Conservation (phyloP, 768 basidiomycete genomes). For the Pholiota molesta region DNA sequence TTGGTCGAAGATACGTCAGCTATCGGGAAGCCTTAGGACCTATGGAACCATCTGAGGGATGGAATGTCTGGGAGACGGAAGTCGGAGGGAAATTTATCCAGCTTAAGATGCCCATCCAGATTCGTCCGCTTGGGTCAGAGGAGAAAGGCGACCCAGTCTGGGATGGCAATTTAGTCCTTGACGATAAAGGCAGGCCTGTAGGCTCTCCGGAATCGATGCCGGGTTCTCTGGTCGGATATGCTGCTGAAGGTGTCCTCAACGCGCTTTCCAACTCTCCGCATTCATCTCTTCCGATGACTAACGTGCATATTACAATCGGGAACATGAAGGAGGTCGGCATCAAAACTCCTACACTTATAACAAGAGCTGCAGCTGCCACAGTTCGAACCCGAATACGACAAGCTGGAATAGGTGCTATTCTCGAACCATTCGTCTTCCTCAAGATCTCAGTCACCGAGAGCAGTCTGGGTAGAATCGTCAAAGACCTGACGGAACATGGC, state of each 20-base stretch:
- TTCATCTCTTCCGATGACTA: slow-evolving; percentile 71
- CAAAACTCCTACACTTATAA: slow-evolving; percentile 52
- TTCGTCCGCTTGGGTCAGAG: slow-evolving; percentile 54
- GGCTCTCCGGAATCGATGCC: slow-evolving; percentile 52
- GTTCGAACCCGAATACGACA: slow-evolving; percentile 63
- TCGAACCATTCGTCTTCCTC: slow-evolving; percentile 78
- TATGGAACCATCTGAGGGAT: slow-evolving; percentile 29
- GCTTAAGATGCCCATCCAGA: slow-evolving; percentile 54
- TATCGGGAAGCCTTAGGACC: slow-evolving; percentile 68
- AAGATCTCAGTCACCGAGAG: slow-evolving; percentile 71
- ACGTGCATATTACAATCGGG: slow-evolving; percentile 58
- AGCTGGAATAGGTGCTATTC: slow-evolving; percentile 70
- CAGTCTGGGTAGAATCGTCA: slow-evolving; percentile 74
- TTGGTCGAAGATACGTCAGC: slow-evolving; percentile 77
- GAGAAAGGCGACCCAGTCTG: slow-evolving; percentile 71
- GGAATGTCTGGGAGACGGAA: slow-evolving; percentile 63
- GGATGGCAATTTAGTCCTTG: slow-evolving; percentile 78
- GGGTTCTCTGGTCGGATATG: slow-evolving; percentile 48
- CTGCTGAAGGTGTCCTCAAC: slow-evolving; percentile 72
- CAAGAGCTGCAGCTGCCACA: slow-evolving; percentile 66
- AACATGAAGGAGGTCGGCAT: slow-evolving; percentile 45
- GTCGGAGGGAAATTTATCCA: slow-evolving; percentile 57
- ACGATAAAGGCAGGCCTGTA: slow-evolving; percentile 51
- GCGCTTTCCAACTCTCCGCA: slow-evolving; percentile 80
- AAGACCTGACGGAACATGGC: slow-evolving; percentile 81